These are phyloP conservation scores for Asterophora parasitica DNA, from an alignment of 768 basidiomycete genomes.

Conservation along the genomic window DNA sequence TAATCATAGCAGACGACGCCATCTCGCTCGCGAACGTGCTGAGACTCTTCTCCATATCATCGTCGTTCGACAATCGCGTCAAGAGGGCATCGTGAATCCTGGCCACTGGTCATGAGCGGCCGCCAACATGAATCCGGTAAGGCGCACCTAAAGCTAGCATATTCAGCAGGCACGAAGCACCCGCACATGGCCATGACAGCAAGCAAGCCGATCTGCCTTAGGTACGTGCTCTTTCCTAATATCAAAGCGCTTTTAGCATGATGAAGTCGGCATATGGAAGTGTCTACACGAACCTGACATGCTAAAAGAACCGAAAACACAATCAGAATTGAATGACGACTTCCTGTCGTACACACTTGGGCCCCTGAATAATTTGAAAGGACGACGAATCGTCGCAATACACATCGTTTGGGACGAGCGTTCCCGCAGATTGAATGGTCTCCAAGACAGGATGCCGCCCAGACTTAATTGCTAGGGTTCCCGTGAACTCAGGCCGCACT, in stretches of 20 bases:
- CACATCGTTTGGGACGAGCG: conserved; percentile 83
- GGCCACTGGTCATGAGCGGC: neutral
- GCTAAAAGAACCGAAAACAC: conserved; percentile 18
- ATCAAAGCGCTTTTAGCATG: neutral
- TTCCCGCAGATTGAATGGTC: conserved; percentile 59
- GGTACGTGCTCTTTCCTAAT: conserved; percentile 86
- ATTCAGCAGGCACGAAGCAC: conserved; percentile 90
- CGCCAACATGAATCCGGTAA: neutral
- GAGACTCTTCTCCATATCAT: conserved; percentile 82
- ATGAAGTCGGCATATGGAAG: neutral
- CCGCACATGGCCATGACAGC: conserved; percentile 86
- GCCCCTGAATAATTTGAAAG: conserved; percentile 91
- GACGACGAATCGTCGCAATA: conserved; percentile 80
- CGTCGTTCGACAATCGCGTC: conserved; percentile 89
- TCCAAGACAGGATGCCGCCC: conserved; percentile 90
- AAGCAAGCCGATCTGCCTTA: conserved; percentile 82
- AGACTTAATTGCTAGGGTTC: conserved; percentile 82
- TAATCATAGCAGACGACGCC: conserved; percentile 86
- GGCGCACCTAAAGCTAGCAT: conserved; percentile 76
- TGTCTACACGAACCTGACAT: conserved; percentile 36
- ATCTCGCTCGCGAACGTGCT: conserved; percentile 97
- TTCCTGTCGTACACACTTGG: conserved; percentile 52
- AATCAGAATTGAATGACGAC: no score
- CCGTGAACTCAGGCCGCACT: conserved; percentile 93
- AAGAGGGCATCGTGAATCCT: conserved; percentile 83